These are phyloP conservation scores for Paramyrothecium roridum DNA, from an alignment of 2,329 filamentous ascomycete genomes.

Conservation along the genomic window DNA sequence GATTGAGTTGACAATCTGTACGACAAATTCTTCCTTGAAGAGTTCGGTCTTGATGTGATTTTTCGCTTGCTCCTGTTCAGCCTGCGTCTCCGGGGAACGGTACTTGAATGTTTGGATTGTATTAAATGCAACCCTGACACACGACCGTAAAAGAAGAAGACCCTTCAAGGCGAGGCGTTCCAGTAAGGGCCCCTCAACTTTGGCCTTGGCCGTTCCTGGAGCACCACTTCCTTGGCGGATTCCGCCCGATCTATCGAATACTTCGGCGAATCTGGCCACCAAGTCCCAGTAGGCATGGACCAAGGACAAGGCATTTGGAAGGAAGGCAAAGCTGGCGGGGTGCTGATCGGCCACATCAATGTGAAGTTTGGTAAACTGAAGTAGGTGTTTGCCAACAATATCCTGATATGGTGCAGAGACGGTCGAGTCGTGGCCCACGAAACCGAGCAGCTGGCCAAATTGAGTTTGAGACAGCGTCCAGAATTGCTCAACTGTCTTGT, in stretches of 20 bases:
- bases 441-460: conserved; percentile 70
- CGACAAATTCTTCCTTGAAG: conserved; percentile 72
- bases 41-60: conserved; percentile 69
- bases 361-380: conserved; percentile 91
- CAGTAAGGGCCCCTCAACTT: conserved; percentile 59
- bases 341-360: conserved; percentile 79
- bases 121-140: conserved; percentile 80
- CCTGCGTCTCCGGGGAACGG: conserved; percentile 68
- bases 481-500: conserved; percentile 71
- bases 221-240: conserved; percentile 43
- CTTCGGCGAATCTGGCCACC: conserved; percentile 71
- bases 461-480: conserved; percentile 78
- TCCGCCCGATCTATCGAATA: conserved; percentile 62
- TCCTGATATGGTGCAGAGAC: conserved; percentile 53
- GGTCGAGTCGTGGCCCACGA: conserved; percentile 55
- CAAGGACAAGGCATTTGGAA: conserved; percentile 76
- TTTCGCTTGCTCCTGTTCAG: conserved; percentile 70
- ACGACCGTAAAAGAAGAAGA: conserved; percentile 76
- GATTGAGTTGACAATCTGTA: conserved; percentile 78
- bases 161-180: conserved; percentile 83
- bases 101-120: conserved; percentile 83
- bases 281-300: conserved; percentile 84
- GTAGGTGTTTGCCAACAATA: conserved; percentile 76
- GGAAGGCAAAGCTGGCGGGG: conserved; percentile 75
- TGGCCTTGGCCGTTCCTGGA: conserved; percentile 39